These are phyloP conservation scores for Trichoderma citrinoviride DNA, from an alignment of 2,329 filamentous ascomycete species.

Conservation along the genomic window DNA sequence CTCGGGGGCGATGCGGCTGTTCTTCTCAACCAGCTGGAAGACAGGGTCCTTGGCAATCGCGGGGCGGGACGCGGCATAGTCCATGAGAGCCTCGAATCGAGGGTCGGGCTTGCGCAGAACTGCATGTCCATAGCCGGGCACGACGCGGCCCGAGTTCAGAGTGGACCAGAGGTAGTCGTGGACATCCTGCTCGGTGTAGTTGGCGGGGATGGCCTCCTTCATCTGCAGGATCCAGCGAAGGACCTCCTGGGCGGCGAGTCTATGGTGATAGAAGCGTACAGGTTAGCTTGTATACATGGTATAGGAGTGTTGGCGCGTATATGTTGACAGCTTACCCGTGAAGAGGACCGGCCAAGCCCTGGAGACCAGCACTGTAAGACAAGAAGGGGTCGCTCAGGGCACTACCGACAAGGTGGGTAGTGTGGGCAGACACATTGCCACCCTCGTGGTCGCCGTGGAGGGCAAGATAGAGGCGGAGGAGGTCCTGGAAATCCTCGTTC, in stretches of 20 bases:
- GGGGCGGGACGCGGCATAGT: slow-evolving; percentile 81
- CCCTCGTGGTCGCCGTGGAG: slow-evolving; percentile 98
- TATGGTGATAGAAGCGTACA: slow-evolving; percentile 17
- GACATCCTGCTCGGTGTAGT: slow-evolving; percentile 78
- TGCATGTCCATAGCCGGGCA: slow-evolving; percentile 93
- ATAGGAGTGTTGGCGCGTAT: background rate
- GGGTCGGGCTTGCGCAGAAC: slow-evolving; percentile 96
- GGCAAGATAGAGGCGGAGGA: slow-evolving; percentile 89
- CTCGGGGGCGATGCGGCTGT: slow-evolving; percentile 83
- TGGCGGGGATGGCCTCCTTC: slow-evolving; percentile 79
- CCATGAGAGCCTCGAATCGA: slow-evolving; percentile 94
- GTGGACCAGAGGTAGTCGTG: slow-evolving; percentile 89
- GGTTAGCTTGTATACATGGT: background rate
- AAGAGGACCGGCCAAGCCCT: slow-evolving; percentile 85
- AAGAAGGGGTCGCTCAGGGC: slow-evolving; percentile 94
- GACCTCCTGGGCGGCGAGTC: slow-evolving; percentile 93
- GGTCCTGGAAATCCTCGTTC: slow-evolving; percentile 92
- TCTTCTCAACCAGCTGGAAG: slow-evolving; percentile 91
- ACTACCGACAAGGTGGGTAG: slow-evolving; percentile 92
- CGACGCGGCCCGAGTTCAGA: slow-evolving; percentile 88
- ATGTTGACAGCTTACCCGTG: slow-evolving; percentile 46
- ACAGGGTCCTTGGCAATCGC: slow-evolving; percentile 85
- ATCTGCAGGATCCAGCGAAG: slow-evolving; percentile 96
- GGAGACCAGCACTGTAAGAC: slow-evolving; percentile 91
- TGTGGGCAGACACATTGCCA: slow-evolving; percentile 93